Evolutionary conservation across 2,329 filamentous ascomycete species (phyloP), one percentile per base, ranked within the genome.

Genomic region (Botrytis hyacinthi): DNA sequence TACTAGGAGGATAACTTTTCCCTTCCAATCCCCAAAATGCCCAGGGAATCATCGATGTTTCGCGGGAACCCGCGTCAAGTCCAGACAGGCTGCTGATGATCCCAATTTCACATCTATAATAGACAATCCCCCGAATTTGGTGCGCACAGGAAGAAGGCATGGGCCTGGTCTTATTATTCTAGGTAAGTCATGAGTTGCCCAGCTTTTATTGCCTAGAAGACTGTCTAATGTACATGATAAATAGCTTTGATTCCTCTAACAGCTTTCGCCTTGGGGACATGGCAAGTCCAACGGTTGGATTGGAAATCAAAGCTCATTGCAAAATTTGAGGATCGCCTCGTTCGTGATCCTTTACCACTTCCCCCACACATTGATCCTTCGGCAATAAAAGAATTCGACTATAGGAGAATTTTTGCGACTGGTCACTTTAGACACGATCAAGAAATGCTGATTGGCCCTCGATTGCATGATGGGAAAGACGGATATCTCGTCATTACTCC

Each of bases 231-330:
- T 40, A 72, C 68, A 74, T 54, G 61, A 71, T 26, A 22, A 70
- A 63, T 65, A 82, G 81, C 81, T 74, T 75, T 97, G 70, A 98
- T 99, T 79, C 96, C 96, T 67, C 83, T 97, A 74, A 98, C 95
- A 1, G 94, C 96, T 18, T 97, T 99, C 82, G 85, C 87, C 72
- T 90, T 99, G 26, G 96, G 96, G 44, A 93, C 93, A 76, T 99
- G 96, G 96, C 96, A 99, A 82, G 93, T 99, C 71, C 90, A 97
- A 82, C 92, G 96, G 18, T 88, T 99, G 1, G 90, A 91, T 74
- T 97, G 95, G 95, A 99, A 99, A 82, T 94, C 94, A 6, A 92
- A 97, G 63, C 87, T 99, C 20, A 91, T 99, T 75, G 94, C 95
- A 74, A 93, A 92, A 78, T 94, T 93, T 82, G 96, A 98, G 84